Evolutionary conservation across 2,329 filamentous ascomycete species (phyloP).

Genomic region (Sclerotinia minor): DNA sequence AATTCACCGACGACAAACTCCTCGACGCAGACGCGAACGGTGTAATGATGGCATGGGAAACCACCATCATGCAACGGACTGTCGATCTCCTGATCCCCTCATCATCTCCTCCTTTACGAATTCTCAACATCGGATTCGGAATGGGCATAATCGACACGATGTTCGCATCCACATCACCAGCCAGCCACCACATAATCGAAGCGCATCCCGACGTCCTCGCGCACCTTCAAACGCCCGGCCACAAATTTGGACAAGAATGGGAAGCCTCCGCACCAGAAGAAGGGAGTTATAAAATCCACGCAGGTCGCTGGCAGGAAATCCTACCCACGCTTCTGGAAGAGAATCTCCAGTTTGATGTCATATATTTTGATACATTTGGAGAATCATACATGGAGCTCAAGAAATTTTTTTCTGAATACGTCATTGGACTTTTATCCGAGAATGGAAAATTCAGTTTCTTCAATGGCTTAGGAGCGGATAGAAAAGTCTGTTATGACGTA

Average conservation of each 20-base stretch:
- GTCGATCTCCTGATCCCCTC: constrained; percentile 64
- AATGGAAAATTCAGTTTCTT: constrained; percentile 82
- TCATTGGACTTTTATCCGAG: constrained; percentile 74
- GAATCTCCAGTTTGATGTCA: constrained; percentile 75
- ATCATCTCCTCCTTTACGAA: constrained; percentile 56
- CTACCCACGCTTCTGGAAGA: constrained; percentile 66
- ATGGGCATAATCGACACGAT: constrained; percentile 86
- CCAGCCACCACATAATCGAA: constrained; percentile 80
- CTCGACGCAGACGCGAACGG: constrained; percentile 76
- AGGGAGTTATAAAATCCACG: constrained; percentile 66
- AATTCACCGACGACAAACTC: constrained; percentile 64
- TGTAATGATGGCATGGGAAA: constrained; percentile 95
- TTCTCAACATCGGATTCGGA: constrained; percentile 85
- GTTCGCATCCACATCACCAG: constrained; percentile 65
- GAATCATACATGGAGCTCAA: constrained; percentile 87
- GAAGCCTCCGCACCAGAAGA: constrained; percentile 56
- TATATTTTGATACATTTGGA: constrained; percentile 98
- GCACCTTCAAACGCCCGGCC: constrained; percentile 50
- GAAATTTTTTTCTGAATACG: constrained; percentile 83
- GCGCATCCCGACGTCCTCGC: constrained; percentile 76
- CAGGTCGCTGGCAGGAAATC: constrained; percentile 79
- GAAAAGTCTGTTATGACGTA: constrained; percentile 92
- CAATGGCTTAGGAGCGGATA: constrained; percentile 88
- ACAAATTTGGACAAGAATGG: constrained; percentile 56
- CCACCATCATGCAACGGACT: constrained; percentile 77